A percentile compares a stretch with the other conserved stretches of the same genome.
These are phyloP conservation scores for Aspergillus thermomutatus DNA, from an alignment of 2,329 filamentous ascomycete species.

Conservation along the genomic window DNA sequence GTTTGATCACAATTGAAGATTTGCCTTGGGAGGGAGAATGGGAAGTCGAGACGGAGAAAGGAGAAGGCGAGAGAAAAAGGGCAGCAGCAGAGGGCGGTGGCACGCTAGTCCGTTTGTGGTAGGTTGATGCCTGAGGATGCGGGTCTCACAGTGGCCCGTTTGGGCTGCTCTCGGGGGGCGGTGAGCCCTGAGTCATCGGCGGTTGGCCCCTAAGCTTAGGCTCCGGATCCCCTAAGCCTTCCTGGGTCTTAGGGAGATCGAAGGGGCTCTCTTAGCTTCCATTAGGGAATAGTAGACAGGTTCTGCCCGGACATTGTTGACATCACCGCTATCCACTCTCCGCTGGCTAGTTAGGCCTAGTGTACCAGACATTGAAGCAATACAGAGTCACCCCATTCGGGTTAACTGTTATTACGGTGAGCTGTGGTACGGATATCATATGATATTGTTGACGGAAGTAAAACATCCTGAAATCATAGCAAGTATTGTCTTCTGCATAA, in stretches of 20 bases:
- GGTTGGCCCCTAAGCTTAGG: neutral
- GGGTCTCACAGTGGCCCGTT: neutral
- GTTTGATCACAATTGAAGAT: constrained; percentile 17
- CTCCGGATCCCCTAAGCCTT: neutral
- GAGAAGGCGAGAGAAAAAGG: constrained; percentile 24
- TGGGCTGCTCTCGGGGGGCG: neutral
- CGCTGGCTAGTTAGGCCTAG: neutral
- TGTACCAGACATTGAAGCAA: neutral
- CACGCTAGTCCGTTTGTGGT: constrained; percentile 7
- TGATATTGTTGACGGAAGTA: neutral
- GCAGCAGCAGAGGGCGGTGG: constrained; percentile 13
- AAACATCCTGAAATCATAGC: neutral
- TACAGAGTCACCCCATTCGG: neutral
- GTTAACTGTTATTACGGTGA: neutral
- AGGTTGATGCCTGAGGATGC: constrained; percentile 8
- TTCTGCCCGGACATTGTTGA: neutral
- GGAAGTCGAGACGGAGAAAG: constrained; percentile 17
- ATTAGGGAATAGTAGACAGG: neutral
- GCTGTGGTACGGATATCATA: neutral
- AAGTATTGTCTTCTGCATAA: neutral
- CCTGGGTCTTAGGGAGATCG: neutral
- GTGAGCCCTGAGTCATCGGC: neutral
- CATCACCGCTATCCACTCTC: neutral
- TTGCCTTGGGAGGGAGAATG: constrained; percentile 22
- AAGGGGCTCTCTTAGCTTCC: neutral